These are phyloP conservation scores for Pseudogymnoascus sp. DNA, from an alignment of 2,329 filamentous ascomycete species.

Conservation along the genomic window DNA sequence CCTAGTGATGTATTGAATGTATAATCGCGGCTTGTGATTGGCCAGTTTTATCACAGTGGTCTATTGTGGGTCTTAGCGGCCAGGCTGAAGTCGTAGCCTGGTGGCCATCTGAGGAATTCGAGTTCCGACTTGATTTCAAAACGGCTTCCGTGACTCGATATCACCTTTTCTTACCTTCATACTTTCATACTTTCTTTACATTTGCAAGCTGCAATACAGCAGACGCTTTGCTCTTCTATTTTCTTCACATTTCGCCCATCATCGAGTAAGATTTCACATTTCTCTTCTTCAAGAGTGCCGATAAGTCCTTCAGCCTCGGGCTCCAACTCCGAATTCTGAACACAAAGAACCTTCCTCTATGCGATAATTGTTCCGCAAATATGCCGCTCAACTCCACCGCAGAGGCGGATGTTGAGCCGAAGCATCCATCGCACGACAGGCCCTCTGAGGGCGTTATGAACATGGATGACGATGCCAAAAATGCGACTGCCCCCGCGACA, in stretches of 20 bases:
- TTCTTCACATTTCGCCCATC: neutral
- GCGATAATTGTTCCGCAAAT: neutral
- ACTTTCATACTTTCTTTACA: neutral
- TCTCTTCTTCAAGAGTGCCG: neutral
- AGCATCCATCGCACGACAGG: neutral
- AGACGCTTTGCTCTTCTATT: neutral
- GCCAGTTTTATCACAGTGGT: neutral
- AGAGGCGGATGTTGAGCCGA: constrained; percentile 7
- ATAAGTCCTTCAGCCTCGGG: neutral
- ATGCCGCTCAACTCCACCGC: constrained; percentile 6
- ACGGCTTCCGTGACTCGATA: neutral
- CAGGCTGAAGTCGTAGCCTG: constrained; percentile 2
- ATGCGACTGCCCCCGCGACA: constrained; percentile 22
- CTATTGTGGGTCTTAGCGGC: neutral
- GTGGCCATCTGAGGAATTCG: neutral
- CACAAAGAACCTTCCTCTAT: constrained; percentile 5
- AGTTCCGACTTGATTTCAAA: neutral
- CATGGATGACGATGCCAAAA: constrained; percentile 13
- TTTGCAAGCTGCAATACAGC: neutral
- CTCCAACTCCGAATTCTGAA: neutral
- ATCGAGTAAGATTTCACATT: constrained; percentile 2
- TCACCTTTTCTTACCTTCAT: neutral
- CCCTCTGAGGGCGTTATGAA: constrained; percentile 9
- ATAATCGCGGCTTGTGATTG: neutral
- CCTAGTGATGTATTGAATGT: neutral